Base-by-base conservation (phyloP, 805 yeast genomes). In the Priceomyces fermenticarens region DNA sequence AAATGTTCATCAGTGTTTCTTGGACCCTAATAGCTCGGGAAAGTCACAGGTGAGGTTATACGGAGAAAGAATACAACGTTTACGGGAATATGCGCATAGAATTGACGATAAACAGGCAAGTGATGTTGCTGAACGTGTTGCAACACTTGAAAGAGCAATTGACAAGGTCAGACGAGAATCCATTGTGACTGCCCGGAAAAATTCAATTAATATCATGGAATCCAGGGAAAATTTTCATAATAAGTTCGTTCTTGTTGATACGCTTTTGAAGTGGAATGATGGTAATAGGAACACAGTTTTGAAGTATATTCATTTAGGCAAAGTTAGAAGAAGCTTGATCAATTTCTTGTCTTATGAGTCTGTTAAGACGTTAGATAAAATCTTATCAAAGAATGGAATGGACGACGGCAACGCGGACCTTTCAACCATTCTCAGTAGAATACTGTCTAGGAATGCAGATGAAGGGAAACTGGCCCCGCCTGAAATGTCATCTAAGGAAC, bases 231-330 rank as follows among this genome's bases (percentile, higher is more conserved):
- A 51, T 31, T 70, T 67, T 48, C 62, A 67, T 40, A 70, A 70
- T 46, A 61, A 61, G 43, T 70, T 70, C 39, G 51, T 67, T 7
- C 52, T 69, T 11, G 54, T 66, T 5, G 57, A 63, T 23, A 67
- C 66, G 72, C 56, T 67, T 30, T 48, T 69, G 29, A 70, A 70
- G 42, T 70, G 75, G 75, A 70, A 70, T 45, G 59, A 57, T 33
- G 41, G 51, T 5, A 65, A 64, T 36, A 49, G 75, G 20, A 65
- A 70, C 34, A 42, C 48, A 6, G 42, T 67, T 12, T 46, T 62
- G 40, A 63, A 60, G 43, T 70, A 68, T 44, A 45, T 70, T 41
- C 70, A 67, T 46, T 63, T 62, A 36, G 65, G 68, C 10, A 63
- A 64, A 17, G 43, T 64, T 26, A 52, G 49, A 30, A 51, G 57